Conservation (phyloP, 257 asterid species). For the Thymus mandschuricus region DNA sequence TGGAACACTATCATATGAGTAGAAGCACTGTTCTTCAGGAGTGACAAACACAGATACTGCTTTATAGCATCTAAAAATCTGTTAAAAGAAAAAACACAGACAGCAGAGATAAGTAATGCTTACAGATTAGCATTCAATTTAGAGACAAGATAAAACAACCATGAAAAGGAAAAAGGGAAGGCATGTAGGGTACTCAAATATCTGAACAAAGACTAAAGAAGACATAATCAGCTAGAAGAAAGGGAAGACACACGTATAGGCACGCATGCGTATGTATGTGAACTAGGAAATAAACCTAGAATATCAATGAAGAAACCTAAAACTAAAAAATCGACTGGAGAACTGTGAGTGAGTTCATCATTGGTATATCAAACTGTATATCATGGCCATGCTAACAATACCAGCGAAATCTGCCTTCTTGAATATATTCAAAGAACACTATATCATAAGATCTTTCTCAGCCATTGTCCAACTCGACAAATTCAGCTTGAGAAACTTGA, state of each 20-base stretch:
- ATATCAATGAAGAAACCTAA: not conserved
- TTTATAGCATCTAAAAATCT: constrained; percentile 97
- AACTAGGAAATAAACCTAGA: constrained; percentile 6
- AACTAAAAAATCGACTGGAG: not conserved
- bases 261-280: not conserved
- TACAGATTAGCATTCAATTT: constrained; percentile 21
- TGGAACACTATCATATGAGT: constrained; percentile 93
- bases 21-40: constrained; percentile 96
- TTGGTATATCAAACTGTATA: constrained; percentile 4
- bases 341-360: constrained; percentile 8
- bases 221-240: constrained; percentile 11
- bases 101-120: constrained; percentile 23
- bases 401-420: not conserved
- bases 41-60: constrained; percentile 93
- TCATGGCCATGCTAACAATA: constrained; percentile 3
- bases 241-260: not conserved
- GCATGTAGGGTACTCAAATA: constrained; percentile 11
- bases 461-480: constrained; percentile 2
- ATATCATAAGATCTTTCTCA: constrained; percentile 6
- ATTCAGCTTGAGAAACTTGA: not conserved
- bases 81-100: constrained; percentile 40
- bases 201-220: not conserved
- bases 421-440: not conserved
- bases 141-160: not conserved
- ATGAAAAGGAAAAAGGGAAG: not conserved